phyloP scores from a whole-genome alignment of 305 asterid species.

The Ilex paraguariensis region DNA sequence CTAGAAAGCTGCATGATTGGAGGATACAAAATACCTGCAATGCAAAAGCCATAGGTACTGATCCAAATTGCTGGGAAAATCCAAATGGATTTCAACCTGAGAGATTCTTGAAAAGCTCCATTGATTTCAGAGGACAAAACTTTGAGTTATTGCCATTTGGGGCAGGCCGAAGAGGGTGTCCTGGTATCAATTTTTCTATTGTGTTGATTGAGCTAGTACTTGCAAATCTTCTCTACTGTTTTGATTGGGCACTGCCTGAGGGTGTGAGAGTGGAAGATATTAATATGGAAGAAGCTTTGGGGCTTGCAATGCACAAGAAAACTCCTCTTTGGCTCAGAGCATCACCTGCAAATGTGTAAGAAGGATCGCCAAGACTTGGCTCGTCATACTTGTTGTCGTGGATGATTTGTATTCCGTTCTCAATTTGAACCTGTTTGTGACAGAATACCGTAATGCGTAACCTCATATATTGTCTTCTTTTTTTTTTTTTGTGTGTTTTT shows the following conservation, averaged over 20 bases:
- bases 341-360: neutral
- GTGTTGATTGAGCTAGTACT: conserved; percentile 17
- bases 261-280: conserved; percentile 9
- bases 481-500: no score
- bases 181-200: conserved; percentile 27
- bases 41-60: conserved; percentile 9
- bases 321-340: conserved; percentile 16
- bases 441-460: no score
- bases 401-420: no score
- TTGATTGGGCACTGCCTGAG: conserved; percentile 18
- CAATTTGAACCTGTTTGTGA: no score
- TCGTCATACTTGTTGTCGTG: no score
- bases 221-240: conserved; percentile 16
- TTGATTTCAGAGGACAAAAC: conserved; percentile 23
- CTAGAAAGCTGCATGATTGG: conserved; percentile 14
- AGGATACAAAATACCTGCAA: conserved; percentile 27
- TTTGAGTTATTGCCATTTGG: conserved; percentile 31
- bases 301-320: conserved; percentile 23
- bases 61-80: conserved; percentile 25
- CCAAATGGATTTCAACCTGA: conserved; percentile 28
- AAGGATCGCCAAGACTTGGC: no score
- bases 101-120: conserved; percentile 22
- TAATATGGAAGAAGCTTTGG: conserved; percentile 26
- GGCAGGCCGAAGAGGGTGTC: conserved; percentile 38
- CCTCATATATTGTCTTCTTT: no score